Evolutionary conservation across 768 basidiomycete genomes (phyloP), one percentile per base, ranked within the genome.

Genomic region (Inosperma sp.): DNA sequence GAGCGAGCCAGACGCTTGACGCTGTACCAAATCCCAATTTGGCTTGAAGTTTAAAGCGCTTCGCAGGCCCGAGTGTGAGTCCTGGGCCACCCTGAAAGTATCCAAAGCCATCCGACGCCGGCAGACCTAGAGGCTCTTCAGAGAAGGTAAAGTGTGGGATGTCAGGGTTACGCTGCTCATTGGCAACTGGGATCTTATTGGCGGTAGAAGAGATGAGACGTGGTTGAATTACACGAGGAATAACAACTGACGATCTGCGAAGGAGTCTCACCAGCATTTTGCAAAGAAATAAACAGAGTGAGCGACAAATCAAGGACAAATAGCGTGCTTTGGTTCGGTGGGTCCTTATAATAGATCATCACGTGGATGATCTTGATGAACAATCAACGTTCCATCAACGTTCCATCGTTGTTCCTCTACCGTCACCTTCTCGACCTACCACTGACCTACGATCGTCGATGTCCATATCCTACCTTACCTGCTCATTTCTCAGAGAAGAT

Each of bases 1-100:
- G 51, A 45, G 62, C 59, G 17, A 65, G 58, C 64, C 62, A 63
- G 16, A 62, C 56, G 34, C 57, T 62, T 23, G 62, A 59, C 14
- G 49, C 52, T 5, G 54, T 61, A n/a, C 64, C 62, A 50, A 49
- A 59, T 30, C 64, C 61, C 3, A 65, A 49, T 34, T 63, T 63
- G 13, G 49, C 25, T 49, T 54, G 50, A 16, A 63, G 31, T 29
- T 57, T 42, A 36, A 53, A 65, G 36, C 63, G 49, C 37, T 25
- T 48, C 13, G 45, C 39, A 9, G 56, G 62, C 23, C 62, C 62
- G 37, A 63, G 45, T 23, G 10, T 16, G 35, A 45, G 37, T 39
- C 57, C 48, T 8, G 58, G 59, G 9, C 43, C 40, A 43, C 62
- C 58, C 42, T 62, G 58, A 46, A 58, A 61, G 35, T 44, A 63